Evolutionary conservation across 768 basidiomycete species (phyloP).

Genomic region (Russula olivacea): DNA sequence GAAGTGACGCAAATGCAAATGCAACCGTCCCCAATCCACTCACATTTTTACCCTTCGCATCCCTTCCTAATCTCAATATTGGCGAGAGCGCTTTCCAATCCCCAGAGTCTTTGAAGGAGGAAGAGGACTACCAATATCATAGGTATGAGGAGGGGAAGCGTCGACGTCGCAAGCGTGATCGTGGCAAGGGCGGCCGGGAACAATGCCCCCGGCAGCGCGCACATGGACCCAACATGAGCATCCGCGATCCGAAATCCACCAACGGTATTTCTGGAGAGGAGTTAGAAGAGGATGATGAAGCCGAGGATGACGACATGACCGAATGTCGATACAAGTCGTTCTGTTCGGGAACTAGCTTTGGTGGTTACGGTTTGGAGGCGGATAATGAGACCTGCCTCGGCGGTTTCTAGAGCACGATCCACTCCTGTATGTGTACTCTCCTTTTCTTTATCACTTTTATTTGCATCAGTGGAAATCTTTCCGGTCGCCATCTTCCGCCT

Average conservation of each 20-base stretch:
- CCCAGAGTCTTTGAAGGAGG: slow-evolving; percentile 12
- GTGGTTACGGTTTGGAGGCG: slow-evolving; percentile 19
- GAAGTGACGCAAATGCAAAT: not conserved
- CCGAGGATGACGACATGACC: slow-evolving; percentile 18
- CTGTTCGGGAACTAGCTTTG: slow-evolving; percentile 10
- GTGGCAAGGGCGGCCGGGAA: slow-evolving; percentile 23
- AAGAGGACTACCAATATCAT: slow-evolving; percentile 16
- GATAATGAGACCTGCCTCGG: slow-evolving; percentile 25
- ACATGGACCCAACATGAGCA: not conserved
- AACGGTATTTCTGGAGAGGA: slow-evolving; percentile 14
- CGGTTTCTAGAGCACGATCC: slow-evolving; percentile 18
- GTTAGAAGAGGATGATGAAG: slow-evolving; percentile 22
- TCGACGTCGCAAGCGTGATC: slow-evolving; percentile 22
- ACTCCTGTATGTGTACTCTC: slow-evolving; percentile 3
- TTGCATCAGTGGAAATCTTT: slow-evolving; percentile 9
- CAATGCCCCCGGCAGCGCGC: slow-evolving; percentile 13
- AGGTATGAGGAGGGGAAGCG: slow-evolving; percentile 25
- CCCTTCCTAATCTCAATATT: slow-evolving; percentile 15
- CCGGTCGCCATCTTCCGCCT: not conserved
- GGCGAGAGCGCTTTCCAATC: slow-evolving; percentile 11
- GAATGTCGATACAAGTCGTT: slow-evolving; percentile 21
- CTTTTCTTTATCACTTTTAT: slow-evolving; percentile 16
- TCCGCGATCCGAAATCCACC: slow-evolving; percentile 11
- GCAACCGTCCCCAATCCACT: slow-evolving; percentile 26
- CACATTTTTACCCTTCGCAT: slow-evolving; percentile 20